phyloP scores from a whole-genome alignment of 129 eudicot species.

The Escallonia herrerae region DNA sequence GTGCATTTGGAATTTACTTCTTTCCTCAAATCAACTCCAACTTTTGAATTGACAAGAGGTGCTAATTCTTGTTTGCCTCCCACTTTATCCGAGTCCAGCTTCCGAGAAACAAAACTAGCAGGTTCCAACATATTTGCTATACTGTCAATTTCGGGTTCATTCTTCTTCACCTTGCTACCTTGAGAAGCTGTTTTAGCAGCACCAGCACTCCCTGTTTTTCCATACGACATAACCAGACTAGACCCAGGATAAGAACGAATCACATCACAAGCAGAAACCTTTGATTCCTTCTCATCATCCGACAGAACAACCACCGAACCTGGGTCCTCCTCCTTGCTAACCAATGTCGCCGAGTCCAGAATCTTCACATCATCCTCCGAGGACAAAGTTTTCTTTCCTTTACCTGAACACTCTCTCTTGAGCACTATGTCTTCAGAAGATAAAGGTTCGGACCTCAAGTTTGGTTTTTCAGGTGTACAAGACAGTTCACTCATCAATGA shows the following conservation, averaged over 20 bases:
- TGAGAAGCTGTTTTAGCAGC: constrained; percentile 9
- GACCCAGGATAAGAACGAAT: constrained; percentile 21
- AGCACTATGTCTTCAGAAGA: constrained; percentile 17
- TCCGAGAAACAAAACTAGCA: constrained; percentile 13
- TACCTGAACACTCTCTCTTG: constrained; percentile 17
- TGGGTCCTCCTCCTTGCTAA: constrained; percentile 16
- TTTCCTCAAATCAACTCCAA: constrained; percentile 22
- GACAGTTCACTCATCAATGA: constrained; percentile 40
- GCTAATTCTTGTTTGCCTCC: constrained; percentile 15
- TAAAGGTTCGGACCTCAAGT: constrained; percentile 15
- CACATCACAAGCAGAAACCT: constrained; percentile 10
- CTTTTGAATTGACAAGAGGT: constrained; percentile 26
- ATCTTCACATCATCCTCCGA: constrained; percentile 25
- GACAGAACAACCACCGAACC: constrained; percentile 52
- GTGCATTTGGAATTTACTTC: constrained; percentile 6
- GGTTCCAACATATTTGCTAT: constrained; percentile 7
- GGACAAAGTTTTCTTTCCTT: constrained; percentile 16
- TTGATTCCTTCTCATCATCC: constrained; percentile 68
- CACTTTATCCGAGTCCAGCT: constrained; percentile 24
- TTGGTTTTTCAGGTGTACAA: constrained; percentile 19
- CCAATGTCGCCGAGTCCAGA: constrained; percentile 25
- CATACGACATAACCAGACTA: constrained; percentile 19
- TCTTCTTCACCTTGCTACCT: constrained; percentile 4
- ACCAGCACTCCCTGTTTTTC: constrained; percentile 12
- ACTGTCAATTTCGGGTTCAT: constrained; percentile 2